Conservation (phyloP, 306 rosid genomes). For the Hylodesmum podocarpum region DNA sequence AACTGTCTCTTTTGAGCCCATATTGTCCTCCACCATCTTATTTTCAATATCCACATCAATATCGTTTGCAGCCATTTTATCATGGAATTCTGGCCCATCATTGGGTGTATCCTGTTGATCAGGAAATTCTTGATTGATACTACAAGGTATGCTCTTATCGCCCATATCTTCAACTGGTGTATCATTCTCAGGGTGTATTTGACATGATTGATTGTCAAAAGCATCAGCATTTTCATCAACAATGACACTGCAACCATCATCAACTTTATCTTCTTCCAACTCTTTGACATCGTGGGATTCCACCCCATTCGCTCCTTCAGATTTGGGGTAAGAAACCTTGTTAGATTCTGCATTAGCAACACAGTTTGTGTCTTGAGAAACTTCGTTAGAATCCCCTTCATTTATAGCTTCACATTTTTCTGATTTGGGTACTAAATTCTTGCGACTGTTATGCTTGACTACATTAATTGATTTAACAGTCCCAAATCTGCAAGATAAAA, state of each 20-base stretch:
- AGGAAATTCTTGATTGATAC: constrained; percentile 27
- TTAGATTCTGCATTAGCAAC: constrained; percentile 25
- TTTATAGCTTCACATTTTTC: constrained; percentile 35
- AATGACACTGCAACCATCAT: not conserved
- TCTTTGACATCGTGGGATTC: constrained; percentile 30
- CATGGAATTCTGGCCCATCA: constrained; percentile 34
- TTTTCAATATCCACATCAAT: constrained; percentile 27
- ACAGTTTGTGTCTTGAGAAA: not conserved
- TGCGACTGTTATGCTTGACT: constrained; percentile 47
- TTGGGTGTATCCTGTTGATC: constrained; percentile 30
- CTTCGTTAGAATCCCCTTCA: constrained; percentile 32
- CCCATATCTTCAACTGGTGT: constrained; percentile 4
- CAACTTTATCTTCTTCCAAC: constrained; percentile 37
- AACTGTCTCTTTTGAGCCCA: constrained; percentile 15
- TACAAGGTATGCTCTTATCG: constrained; percentile 19
- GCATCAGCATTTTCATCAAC: constrained; percentile 34
- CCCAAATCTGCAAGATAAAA: constrained; percentile 69
- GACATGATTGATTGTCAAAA: constrained; percentile 32
- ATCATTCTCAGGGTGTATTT: constrained; percentile 35
- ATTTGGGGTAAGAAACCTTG: constrained; percentile 6
- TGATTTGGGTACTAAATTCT: constrained; percentile 23
- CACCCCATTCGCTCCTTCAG: constrained; percentile 23
- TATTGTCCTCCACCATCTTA: constrained; percentile 25
- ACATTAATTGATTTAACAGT: constrained; percentile 68
- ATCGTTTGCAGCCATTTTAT: constrained; percentile 32